Evolutionary conservation across 2,329 filamentous ascomycete species (phyloP), one percentile per base, ranked within the genome.

Genomic region (Diaporthe sp.): DNA sequence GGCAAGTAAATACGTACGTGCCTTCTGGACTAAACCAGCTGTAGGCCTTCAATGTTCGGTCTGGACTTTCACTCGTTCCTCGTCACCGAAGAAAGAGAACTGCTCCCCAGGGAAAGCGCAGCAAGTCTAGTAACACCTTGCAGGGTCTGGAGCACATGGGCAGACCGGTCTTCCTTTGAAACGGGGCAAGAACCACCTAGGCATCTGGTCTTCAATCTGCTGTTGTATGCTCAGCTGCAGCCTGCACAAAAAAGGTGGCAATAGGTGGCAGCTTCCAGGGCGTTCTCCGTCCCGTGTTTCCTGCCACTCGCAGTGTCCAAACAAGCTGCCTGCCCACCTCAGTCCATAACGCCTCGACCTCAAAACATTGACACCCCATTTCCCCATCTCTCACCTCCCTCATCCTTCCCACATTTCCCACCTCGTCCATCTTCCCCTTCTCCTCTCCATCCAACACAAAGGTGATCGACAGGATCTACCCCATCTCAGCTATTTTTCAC

Each of bases 401-500:
- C 57, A 67, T 51, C 65, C 42, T 13, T 39, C 37, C 57, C 77
- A 68, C 77, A 55, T 10, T 39, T 77, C 78, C 39, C n/a, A 60
- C 31, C 17, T n/a, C 51, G 46, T 22, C 39, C 31, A 73, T 46
- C 46, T 42, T 51, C 28, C 15, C 13, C 62, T 34, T 51, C 22
- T 70, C 34, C 44, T 44, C 34, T 60, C 28, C 58, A 37, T 67
- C 49, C 57, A 55, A 57, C 62, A 75, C 19, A 58, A 51, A 51
- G 55, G 31, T 58, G 68, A 58, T 72, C 71, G 37, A 61, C 61
- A 75, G 68, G 72, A 73, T 77, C 51, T 75, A 71, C 75, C 68
- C 44, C 39, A 75, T 76, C 73, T 75, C 76, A 42, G 75, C 75
- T 72, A 77, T 74, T 57, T 67, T 75, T 62, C 49, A 70, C 72